These are phyloP conservation scores for Alternaria longipes DNA, from an alignment of 2,329 filamentous ascomycete species.

Conservation along the genomic window DNA sequence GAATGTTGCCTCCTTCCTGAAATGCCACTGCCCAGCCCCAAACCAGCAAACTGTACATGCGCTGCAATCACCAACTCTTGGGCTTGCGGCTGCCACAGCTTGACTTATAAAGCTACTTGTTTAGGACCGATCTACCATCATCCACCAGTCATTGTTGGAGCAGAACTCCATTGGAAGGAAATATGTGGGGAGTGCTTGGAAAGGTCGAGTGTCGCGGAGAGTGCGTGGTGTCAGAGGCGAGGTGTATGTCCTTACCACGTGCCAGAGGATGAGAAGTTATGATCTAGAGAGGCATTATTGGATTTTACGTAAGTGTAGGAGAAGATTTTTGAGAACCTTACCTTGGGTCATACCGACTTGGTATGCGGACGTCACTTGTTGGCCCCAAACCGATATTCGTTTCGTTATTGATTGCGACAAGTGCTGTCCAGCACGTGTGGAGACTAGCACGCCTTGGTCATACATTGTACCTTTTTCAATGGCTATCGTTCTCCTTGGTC, in stretches of 20 bases:
- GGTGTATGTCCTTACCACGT: neutral
- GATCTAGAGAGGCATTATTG: neutral
- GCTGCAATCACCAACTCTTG: neutral
- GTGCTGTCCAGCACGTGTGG: neutral
- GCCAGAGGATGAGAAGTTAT: neutral
- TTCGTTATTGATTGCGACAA: neutral
- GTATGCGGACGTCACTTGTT: neutral
- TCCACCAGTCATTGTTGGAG: neutral
- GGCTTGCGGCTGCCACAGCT: conserved; percentile 5
- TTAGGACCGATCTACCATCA: neutral
- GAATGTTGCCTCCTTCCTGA: neutral
- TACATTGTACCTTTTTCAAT: too few species aligned
- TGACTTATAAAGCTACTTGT: neutral
- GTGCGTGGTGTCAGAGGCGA: neutral
- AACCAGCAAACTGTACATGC: conserved; percentile 10
- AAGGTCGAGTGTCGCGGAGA: neutral
- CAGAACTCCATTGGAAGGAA: neutral
- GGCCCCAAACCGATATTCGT: neutral
- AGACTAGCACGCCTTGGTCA: neutral
- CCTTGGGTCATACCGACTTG: neutral
- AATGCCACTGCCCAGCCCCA: neutral
- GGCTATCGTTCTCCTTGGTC: too few species aligned
- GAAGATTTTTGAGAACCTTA: neutral
- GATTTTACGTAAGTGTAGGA: neutral
- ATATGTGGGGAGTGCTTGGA: neutral